Base-by-base conservation (phyloP, 2,329 filamentous ascomycete genomes). In the Pseudopyricularia javanii region DNA sequence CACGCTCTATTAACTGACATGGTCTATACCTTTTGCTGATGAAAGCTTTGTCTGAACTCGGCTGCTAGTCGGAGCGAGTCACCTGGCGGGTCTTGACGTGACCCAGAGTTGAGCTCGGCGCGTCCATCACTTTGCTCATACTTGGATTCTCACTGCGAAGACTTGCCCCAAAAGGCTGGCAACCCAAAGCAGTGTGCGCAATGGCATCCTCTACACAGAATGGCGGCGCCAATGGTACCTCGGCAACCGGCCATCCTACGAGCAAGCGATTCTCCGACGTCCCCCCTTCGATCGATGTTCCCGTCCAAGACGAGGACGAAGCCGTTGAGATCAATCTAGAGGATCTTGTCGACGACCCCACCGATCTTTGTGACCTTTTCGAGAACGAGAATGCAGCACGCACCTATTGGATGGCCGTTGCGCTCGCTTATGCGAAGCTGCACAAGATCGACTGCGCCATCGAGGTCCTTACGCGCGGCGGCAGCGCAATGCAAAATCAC, bases 391-490 rank as follows among this genome's bases (percentile, higher is more conserved):
- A 85, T 63, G 91, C 90, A 15, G 86, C 88, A 35, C 90, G 91
- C 62, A 88, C 85, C 51, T 94, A 94, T 60, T 98, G 94, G 94
- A 91, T 98, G 76, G 91, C 89, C n/a, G 93, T 97, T 59, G 88
- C 94, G 43, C 77, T 97, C 55, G 91, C 91, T 49, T 98, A 98
- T 64, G 91, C 93, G 40, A 98, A 97, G 72, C 89, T 95, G 71
- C 84, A 85, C 64, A 95, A 95, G 71, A 81, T 93, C 56, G 91
- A 96, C 64, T 87, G 93, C 70, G 81, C 82, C 54, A 85, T 85
- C 60, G 82, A 85, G 66, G 83, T 85, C 73, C 72, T 85, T 59
- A 81, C 83, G 50, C 86, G 88, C 62, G 89, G 88, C 49, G 75
- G 88, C 60, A 77, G 79, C 56, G 88, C 86, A 56, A 76, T 82